These are phyloP conservation scores for Cucurbita pepo DNA, from an alignment of 306 rosid species.

Conservation along the genomic window DNA sequence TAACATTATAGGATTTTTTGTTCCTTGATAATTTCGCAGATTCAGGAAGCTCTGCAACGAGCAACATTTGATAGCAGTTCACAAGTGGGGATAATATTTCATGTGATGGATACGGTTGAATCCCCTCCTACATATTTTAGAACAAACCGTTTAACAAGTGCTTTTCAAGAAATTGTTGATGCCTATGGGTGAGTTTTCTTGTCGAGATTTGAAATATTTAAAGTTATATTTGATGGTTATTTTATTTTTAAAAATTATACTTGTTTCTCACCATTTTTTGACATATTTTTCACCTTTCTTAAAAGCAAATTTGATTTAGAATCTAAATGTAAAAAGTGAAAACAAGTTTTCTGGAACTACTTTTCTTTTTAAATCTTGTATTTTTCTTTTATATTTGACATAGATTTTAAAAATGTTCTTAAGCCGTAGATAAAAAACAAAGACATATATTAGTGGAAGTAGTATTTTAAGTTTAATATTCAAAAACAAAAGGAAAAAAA, in stretches of 20 bases:
- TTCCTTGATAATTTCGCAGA: conserved; percentile 33
- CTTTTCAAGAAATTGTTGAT: conserved; percentile 96
- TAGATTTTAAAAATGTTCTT: too few relatives aligned
- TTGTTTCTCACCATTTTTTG: not conserved
- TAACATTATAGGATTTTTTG: not conserved
- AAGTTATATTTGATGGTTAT: not conserved
- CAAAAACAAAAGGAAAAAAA: too few relatives aligned
- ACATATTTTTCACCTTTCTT: not conserved
- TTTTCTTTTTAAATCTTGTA: too few relatives aligned
- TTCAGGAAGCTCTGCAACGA: conserved; percentile 84
- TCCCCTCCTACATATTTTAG: conserved; percentile 94
- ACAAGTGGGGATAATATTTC: conserved; percentile 91
- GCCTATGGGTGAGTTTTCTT: conserved; percentile 79
- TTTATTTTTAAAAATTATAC: not conserved
- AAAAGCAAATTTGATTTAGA: not conserved
- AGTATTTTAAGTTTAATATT: too few relatives aligned
- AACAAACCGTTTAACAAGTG: conserved; percentile 78
- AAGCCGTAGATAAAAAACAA: too few relatives aligned
- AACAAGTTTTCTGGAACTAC: not conserved
- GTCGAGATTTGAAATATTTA: not conserved
- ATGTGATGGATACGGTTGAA: conserved; percentile 70
- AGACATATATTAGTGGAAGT: too few relatives aligned
- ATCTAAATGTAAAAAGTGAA: not conserved
- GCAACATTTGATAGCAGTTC: conserved; percentile 98
- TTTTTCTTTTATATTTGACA: too few relatives aligned